phyloP scores from a whole-genome alignment of 1,284 basidiomycete species.

The Puccinia novopanici region DNA sequence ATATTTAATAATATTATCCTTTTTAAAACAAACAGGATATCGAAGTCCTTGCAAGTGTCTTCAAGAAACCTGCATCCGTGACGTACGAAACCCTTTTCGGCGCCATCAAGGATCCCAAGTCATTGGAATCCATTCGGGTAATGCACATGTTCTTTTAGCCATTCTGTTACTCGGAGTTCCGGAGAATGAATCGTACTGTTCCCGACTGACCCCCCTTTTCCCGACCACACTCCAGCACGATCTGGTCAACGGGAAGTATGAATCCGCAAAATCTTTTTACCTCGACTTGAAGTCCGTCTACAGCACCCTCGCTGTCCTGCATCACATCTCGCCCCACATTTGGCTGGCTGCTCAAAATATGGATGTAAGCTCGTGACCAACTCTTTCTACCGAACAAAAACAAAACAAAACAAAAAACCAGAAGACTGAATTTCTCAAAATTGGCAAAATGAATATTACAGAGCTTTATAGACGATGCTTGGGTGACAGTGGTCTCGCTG shows the following conservation, averaged over 20 bases:
- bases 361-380: neutral
- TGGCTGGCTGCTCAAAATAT: slow-evolving; percentile 20
- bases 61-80: neutral
- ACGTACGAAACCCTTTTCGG: slow-evolving; percentile 11
- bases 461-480: slow-evolving; percentile 29
- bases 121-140: slow-evolving; percentile 2
- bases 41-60: slow-evolving; percentile 6
- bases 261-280: slow-evolving; percentile 20
- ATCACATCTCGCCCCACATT: neutral
- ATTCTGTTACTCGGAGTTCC: neutral
- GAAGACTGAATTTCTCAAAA: neutral
- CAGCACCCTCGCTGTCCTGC: slow-evolving; percentile 12
- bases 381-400: neutral
- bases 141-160: neutral
- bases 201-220: neutral
- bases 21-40: neutral
- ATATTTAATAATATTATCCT: too few species aligned
- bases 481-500: slow-evolving; percentile 26
- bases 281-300: slow-evolving; percentile 23
- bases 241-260: slow-evolving; percentile 14
- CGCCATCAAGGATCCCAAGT: slow-evolving; percentile 12
- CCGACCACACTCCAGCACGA: neutral
- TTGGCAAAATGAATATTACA: neutral
- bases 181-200: neutral
- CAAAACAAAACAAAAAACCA: neutral